Conservation (phyloP, 108 stramenopile species). For the Skeletonema tropicum region DNA sequence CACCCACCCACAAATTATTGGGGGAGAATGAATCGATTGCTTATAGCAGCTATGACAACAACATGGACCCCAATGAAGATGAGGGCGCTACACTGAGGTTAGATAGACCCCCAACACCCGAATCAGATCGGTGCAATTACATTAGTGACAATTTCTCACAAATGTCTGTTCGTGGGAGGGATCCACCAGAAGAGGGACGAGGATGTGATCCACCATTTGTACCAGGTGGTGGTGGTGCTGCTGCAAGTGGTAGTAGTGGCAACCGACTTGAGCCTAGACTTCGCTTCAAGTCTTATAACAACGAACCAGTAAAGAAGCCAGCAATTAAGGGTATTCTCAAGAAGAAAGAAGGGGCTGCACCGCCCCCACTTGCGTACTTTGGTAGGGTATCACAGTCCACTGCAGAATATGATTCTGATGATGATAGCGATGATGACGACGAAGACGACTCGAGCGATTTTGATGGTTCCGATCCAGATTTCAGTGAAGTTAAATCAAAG, state of each 20-base stretch:
- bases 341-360: slow-evolving; percentile 17
- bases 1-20: not conserved
- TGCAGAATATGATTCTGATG: not conserved
- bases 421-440: not conserved
- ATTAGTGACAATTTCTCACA: slow-evolving; percentile 6
- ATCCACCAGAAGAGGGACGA: slow-evolving; percentile 19
- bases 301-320: slow-evolving; percentile 7
- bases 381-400: slow-evolving; percentile 1
- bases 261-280: slow-evolving; percentile 6
- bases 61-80: slow-evolving; percentile 3
- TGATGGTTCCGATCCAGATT: slow-evolving; percentile 35
- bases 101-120: slow-evolving; percentile 1
- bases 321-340: slow-evolving; percentile 24
- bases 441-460: too few species aligned
- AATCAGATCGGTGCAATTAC: not conserved
- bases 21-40: not conserved
- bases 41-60: not conserved
- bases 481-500: slow-evolving; percentile 26
- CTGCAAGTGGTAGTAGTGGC: not conserved
- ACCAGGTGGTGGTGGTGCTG: not conserved
- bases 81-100: not conserved
- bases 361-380: slow-evolving; percentile 27
- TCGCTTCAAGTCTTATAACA: too few species aligned
- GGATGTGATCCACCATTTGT: slow-evolving; percentile 28
- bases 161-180: slow-evolving; percentile 13